Evolutionary conservation across 2,329 filamentous ascomycete genomes (phyloP), one percentile per base, ranked within the genome.

Genomic region (Falciphora oryzae): DNA sequence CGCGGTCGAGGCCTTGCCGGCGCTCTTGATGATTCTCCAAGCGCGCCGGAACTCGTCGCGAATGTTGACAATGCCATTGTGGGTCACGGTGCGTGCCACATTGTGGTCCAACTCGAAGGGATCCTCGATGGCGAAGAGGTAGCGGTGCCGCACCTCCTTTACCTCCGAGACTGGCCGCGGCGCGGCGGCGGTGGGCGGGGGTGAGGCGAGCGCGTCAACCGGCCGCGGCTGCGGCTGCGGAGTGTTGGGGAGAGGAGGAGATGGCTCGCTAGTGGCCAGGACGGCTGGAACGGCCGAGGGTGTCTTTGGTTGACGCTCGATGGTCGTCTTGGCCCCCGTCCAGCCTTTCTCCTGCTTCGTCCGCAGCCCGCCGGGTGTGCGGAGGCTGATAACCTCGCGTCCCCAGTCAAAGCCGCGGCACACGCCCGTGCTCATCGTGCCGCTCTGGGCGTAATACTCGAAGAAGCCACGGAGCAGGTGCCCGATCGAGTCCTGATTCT

Each of bases 61-160:
- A 66, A 96, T 95, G 0, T 89, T 84, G 1, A 91, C 88, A 67
- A 96, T 91, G 2, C 92, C 92, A 66, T 88, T 85, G 71, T 94
- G 90, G 8, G 89, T 93, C 1, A 97, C 92, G 0, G 92, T 96
- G 62, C 92, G 83, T 3, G 91, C 93, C 44, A 97, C 90, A 70
- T 97, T 97, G 76, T 97, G 92, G 57, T 92, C 88, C 2, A 88
- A 77, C 77, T 97, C 92, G 71, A 97, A 97, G 0, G 93, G 93
- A 73, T 97, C 93, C 73, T 97, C 93, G 66, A 97, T 93, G 38
- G 92, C 91, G 69, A 97, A 90, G 5, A 97, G 83, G 74, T 92
- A 96, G 16, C 92, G 86, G 71, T 93, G 86, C 2, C 90, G 85
- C 18, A 94, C 83, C 71, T 93, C 90, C 69, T 89, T 91, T 62